Conservation (phyloP, 306 rosid genomes). For the Castanea mollissima region DNA sequence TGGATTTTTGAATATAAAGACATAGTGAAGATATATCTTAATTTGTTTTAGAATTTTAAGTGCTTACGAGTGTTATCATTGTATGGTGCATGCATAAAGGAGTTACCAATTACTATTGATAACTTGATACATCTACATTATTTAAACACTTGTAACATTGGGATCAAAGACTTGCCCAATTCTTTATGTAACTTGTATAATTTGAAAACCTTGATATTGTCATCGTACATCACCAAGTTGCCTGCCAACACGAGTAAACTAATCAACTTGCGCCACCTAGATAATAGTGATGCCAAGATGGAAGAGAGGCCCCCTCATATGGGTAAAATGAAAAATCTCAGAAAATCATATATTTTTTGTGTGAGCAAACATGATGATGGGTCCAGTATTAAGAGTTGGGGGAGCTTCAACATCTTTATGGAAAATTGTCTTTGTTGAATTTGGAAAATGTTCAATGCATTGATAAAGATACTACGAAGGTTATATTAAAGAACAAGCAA, state of each 20-base stretch:
- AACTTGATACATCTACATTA: conserved; percentile 34
- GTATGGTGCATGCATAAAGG: neutral
- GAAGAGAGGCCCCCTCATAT: conserved; percentile 31
- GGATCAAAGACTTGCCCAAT: conserved; percentile 22
- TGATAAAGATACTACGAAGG: conserved; percentile 17
- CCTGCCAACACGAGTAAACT: conserved; percentile 29
- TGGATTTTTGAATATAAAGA: neutral
- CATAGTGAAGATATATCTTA: neutral
- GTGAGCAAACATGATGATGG: conserved; percentile 12
- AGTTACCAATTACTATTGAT: conserved; percentile 24
- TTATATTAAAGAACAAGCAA: conserved; percentile 34
- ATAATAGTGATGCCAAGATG: conserved; percentile 16
- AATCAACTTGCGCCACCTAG: conserved; percentile 39
- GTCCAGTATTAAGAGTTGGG: conserved; percentile 32
- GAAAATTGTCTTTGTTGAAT: conserved; percentile 28
- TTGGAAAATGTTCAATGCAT: neutral
- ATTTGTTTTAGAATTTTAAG: neutral
- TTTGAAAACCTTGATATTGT: conserved; percentile 37
- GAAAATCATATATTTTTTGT: conserved; percentile 29
- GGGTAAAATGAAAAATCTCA: conserved; percentile 27
- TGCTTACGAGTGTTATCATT: conserved; percentile 33
- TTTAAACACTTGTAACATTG: conserved; percentile 19
- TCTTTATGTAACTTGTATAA: conserved; percentile 31
- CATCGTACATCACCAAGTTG: conserved; percentile 18
- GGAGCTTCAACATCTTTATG: conserved; percentile 18